Conservation (phyloP, 1,284 basidiomycete species). For the Jaminaea rosea region DNA sequence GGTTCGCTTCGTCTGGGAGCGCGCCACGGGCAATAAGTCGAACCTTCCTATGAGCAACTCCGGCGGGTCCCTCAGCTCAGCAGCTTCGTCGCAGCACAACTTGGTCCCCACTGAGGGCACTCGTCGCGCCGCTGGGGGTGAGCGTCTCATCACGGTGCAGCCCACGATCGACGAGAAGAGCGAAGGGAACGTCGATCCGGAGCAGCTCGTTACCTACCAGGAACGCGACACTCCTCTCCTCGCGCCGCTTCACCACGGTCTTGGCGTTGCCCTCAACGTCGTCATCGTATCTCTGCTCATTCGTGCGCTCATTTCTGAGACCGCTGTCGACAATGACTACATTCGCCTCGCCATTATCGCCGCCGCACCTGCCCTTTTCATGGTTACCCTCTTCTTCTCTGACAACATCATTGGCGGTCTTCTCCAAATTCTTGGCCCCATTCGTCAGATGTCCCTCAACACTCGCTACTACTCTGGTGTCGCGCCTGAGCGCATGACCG, state of each 20-base stretch:
- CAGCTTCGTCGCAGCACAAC: neutral
- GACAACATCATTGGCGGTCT: constrained; percentile 54
- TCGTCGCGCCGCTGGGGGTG: neutral
- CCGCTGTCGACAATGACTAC: constrained; percentile 59
- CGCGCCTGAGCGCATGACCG: constrained; percentile 57
- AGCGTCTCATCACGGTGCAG: neutral
- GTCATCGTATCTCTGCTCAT: constrained; percentile 55
- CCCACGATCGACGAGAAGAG: constrained; percentile 12
- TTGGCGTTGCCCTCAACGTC: constrained; percentile 53
- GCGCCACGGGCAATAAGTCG: constrained; percentile 8
- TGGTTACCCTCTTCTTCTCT: constrained; percentile 58
- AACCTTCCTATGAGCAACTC: neutral
- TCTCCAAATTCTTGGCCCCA: constrained; percentile 49
- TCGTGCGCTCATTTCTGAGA: constrained; percentile 61
- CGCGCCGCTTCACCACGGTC: constrained; percentile 66
- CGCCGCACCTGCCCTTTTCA: constrained; percentile 62
- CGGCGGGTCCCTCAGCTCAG: neutral
- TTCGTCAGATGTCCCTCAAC: constrained; percentile 56
- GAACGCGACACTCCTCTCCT: constrained; percentile 59
- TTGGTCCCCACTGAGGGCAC: neutral
- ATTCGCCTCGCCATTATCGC: constrained; percentile 59
- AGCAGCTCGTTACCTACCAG: constrained; percentile 3
- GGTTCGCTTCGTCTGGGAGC: constrained; percentile 66
- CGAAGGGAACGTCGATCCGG: neutral
- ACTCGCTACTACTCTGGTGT: constrained; percentile 50